phyloP scores from a whole-genome alignment of 2,329 filamentous ascomycete genomes.

The Stenocarpella maydis region DNA sequence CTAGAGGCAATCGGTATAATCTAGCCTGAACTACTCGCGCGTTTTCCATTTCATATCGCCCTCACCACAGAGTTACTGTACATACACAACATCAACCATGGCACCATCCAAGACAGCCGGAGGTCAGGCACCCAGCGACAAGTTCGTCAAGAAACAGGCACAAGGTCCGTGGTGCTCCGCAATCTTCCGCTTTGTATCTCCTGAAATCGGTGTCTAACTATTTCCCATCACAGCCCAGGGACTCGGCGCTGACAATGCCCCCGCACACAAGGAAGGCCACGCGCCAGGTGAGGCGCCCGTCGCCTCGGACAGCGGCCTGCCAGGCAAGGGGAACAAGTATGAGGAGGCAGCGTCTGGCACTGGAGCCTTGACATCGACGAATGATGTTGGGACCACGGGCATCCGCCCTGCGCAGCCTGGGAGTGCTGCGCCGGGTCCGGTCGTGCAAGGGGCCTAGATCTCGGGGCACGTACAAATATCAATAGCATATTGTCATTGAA shows the following conservation, averaged over 20 bases:
- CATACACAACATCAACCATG: neutral
- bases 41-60: neutral
- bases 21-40: no score
- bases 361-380: constrained; percentile 12
- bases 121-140: constrained; percentile 33
- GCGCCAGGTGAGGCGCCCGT: constrained; percentile 32
- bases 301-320: constrained; percentile 33
- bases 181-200: fast-evolving
- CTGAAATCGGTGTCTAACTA: neutral
- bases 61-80: neutral
- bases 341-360: constrained; percentile 18
- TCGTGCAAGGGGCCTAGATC: neutral
- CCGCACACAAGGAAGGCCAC: constrained; percentile 26
- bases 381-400: constrained; percentile 25
- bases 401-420: constrained; percentile 18
- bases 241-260: constrained; percentile 29
- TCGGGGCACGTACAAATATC: no score
- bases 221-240: constrained; percentile 18
- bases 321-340: neutral
- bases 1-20: no score
- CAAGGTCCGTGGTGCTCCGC: neutral
- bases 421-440: constrained; percentile 26
- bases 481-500: neutral
- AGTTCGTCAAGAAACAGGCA: constrained; percentile 31
- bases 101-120: constrained; percentile 32